Percentiles rank a stretch among this genome's conserved stretches.
Evolutionary conservation across 1,284 basidiomycete species (phyloP).

Genomic region (Apiotrichum mycotoxinovorans): DNA sequence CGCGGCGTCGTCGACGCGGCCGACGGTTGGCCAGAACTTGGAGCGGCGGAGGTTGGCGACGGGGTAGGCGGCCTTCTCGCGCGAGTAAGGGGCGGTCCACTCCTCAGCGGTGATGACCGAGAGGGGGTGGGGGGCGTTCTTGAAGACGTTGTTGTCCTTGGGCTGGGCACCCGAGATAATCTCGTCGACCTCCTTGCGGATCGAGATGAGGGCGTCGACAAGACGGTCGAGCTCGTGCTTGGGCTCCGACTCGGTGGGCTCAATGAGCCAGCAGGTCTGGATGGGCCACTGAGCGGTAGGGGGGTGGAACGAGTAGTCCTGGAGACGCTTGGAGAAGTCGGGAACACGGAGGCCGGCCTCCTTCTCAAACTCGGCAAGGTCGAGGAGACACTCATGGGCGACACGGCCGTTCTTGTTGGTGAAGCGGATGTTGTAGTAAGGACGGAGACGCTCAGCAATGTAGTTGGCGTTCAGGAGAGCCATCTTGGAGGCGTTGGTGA

Average conservation of each 20-base stretch:
- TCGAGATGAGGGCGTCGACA: slow-evolving; percentile 95
- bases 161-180: slow-evolving; percentile 80
- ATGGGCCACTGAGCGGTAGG: slow-evolving; percentile 69
- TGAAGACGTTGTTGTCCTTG: slow-evolving; percentile 78
- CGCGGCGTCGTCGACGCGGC: slow-evolving; percentile 73
- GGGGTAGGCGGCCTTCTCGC: slow-evolving; percentile 80
- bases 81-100: slow-evolving; percentile 86
- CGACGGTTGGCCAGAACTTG: slow-evolving; percentile 93
- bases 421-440: slow-evolving; percentile 83
- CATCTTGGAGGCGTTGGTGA: slow-evolving; percentile 77
- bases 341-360: slow-evolving; percentile 81
- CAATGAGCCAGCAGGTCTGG: slow-evolving; percentile 75
- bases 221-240: slow-evolving; percentile 88
- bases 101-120: slow-evolving; percentile 68
- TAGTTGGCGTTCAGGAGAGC: slow-evolving; percentile 96
- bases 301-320: slow-evolving; percentile 47
- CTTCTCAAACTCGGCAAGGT: slow-evolving; percentile 91
- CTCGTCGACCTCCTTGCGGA: slow-evolving; percentile 85
- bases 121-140: slow-evolving; percentile 89
- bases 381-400: slow-evolving; percentile 92
- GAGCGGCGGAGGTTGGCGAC: slow-evolving; percentile 69
- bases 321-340: slow-evolving; percentile 93
- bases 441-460: slow-evolving; percentile 81
- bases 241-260: slow-evolving; percentile 90
- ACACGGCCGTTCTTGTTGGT: slow-evolving; percentile 86